A percentile compares a stretch with the other conserved stretches of the same genome.
Conservation (phyloP, 768 basidiomycete species). For the Auriculariales sp. region DNA sequence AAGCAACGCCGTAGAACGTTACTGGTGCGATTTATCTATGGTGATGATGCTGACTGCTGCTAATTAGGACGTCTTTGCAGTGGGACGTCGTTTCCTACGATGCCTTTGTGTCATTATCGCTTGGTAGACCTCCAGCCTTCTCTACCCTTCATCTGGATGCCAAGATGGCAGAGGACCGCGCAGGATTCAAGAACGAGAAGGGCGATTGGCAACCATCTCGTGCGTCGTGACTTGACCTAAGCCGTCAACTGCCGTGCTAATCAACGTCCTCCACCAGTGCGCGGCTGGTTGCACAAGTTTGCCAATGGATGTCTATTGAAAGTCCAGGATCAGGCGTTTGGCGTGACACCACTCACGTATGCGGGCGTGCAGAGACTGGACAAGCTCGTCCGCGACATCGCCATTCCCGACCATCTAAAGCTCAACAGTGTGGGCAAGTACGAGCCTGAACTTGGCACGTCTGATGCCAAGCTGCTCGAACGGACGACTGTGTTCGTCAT, state of each 20-base stretch:
- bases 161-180: conserved; percentile 39
- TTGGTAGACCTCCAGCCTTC: conserved; percentile 56
- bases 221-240: conserved; percentile 22
- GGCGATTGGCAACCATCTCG: conserved; percentile 23
- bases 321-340: conserved; percentile 58
- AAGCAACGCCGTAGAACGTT: not conserved
- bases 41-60: too few relatives aligned
- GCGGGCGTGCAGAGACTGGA: conserved; percentile 53
- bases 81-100: not conserved
- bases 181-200: conserved; percentile 35
- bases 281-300: conserved; percentile 59
- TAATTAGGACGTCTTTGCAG: too few relatives aligned
- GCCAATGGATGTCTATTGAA: conserved; percentile 57
- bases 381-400: not conserved
- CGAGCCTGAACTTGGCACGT: not conserved
- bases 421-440: not conserved
- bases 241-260: conserved; percentile 34
- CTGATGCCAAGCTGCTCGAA: not conserved
- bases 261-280: conserved; percentile 38
- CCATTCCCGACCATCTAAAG: not conserved
- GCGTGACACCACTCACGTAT: conserved; percentile 52
- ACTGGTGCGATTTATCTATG: not conserved
- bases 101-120: not conserved
- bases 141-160: conserved; percentile 50
- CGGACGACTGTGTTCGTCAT: not conserved